A percentile compares a stretch with the other conserved stretches of the same genome.
Conservation (phyloP, 305 asterid species). For the Solanum hybrid region DNA sequence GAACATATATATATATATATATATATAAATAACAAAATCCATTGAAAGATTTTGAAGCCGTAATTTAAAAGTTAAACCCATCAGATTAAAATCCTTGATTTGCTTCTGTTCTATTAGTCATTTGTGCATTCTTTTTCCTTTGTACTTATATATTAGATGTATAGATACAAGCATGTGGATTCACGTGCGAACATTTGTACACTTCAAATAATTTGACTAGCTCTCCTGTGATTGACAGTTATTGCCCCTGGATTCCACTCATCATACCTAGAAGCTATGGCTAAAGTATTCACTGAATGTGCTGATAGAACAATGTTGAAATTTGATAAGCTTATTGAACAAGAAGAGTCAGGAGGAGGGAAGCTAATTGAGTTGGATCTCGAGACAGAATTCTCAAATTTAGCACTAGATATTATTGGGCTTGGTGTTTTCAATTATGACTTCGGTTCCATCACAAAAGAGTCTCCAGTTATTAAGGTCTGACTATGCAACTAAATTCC, state of each 20-base stretch:
- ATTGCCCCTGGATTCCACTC: slow-evolving; percentile 91
- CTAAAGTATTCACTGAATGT: slow-evolving; percentile 72
- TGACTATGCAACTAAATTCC: neutral
- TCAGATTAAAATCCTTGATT: neutral
- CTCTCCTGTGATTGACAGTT: slow-evolving; percentile 34
- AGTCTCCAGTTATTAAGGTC: slow-evolving; percentile 95
- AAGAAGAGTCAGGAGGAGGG: slow-evolving; percentile 38
- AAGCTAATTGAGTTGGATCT: slow-evolving; percentile 63
- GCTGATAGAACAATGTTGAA: slow-evolving; percentile 55
- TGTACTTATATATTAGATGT: neutral
- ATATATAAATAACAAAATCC: neutral
- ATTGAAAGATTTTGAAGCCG: neutral
- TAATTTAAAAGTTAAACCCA: neutral
- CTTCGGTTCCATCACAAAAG: slow-evolving; percentile 89
- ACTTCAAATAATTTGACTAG: slow-evolving; percentile 9
- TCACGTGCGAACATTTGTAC: neutral
- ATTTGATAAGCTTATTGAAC: slow-evolving; percentile 57
- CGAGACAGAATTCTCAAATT: slow-evolving; percentile 86
- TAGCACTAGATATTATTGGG: slow-evolving; percentile 94
- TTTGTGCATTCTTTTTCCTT: neutral
- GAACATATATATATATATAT: neutral
- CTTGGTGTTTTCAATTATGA: slow-evolving; percentile 87
- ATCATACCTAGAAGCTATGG: slow-evolving; percentile 92
- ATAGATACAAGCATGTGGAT: neutral
- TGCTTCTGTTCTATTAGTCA: neutral